Evolutionary conservation across 768 basidiomycete species (phyloP), one percentile per base, ranked within the genome.

Genomic region (Favolaschia claudopus): DNA sequence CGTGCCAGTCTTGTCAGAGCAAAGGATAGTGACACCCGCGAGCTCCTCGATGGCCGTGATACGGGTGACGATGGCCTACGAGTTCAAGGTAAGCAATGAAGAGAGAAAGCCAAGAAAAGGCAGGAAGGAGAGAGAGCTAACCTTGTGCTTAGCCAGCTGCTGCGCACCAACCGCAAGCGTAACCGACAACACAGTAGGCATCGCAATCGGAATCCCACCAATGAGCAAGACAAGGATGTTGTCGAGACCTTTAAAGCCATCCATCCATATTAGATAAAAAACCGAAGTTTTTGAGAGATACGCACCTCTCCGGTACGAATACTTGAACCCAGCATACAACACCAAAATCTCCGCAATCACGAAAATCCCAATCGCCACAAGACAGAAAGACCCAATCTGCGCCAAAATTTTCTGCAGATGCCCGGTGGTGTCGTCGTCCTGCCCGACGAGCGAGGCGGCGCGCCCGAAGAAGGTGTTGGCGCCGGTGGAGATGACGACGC

Each of bases 191-290:
- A 98, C 96, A 60, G 96, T 99, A 66, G 96, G 96, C 96, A 99
- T 99, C 74, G 96, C 96, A 77, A 98, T 99, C 70, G 96, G 96
- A 72, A 99, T 99, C 82, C 96, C 96, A 83, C 96, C 96, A 78
- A 99, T 99, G 86, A 99, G 85, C 74, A 99, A 92, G 64, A 98
- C 96, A 31, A 99, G 87, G 78, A 98, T 95, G 83, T 95, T 92
- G 85, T 99, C 88, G 67, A 98, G 89, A 80, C 61, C 53, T 44
- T n/a, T 15, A 29, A n/a, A n/a, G n/a, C n/a, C n/a, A n/a, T n/a
- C n/a, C n/a, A n/a, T n/a, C n/a, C n/a, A n/a, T n/a, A n/a, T n/a
- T n/a, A n/a, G n/a, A n/a, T n/a, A n/a, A n/a, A n/a, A n/a, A n/a
- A n/a, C n/a, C n/a, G n/a, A n/a, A n/a, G n/a, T n/a, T n/a, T n/a